Conservation (phyloP, 371 early-diverging fungal genomes). For the Basidiobolus meristosporus region DNA sequence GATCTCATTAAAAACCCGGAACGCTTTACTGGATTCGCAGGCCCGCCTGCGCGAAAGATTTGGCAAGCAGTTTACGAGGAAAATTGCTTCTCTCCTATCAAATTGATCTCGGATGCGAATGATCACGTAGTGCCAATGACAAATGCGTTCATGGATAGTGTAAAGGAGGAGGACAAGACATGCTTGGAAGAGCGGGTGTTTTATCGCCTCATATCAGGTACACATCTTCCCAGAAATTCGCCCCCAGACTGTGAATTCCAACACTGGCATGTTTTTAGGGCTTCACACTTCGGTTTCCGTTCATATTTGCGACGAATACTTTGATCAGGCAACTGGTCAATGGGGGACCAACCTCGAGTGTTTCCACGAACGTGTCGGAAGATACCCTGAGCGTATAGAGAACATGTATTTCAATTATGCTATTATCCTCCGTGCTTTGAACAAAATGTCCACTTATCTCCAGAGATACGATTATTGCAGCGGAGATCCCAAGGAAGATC, state of each 20-base stretch:
- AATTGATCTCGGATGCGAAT: conserved; percentile 1
- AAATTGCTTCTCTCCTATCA: conserved; percentile 54
- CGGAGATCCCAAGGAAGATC: conserved; percentile 24
- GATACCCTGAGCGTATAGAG: conserved; percentile 76
- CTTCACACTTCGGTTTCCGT: conserved; percentile 94
- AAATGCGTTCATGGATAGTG: no score
- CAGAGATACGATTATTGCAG: conserved; percentile 43
- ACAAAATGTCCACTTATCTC: conserved; percentile 65
- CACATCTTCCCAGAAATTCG: not conserved
- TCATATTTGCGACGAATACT: conserved; percentile 86
- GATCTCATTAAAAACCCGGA: conserved; percentile 85
- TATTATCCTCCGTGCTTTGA: conserved; percentile 60
- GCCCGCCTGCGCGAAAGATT: conserved; percentile 65
- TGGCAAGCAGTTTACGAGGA: conserved; percentile 92
- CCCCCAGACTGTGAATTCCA: not conserved
- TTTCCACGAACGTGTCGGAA: conserved; percentile 69
- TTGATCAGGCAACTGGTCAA: conserved; percentile 58
- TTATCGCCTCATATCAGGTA: conserved; percentile 72
- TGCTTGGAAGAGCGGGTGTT: conserved; percentile 86
- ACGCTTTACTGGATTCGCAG: conserved; percentile 90
- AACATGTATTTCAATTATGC: conserved; percentile 88
- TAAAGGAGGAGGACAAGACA: conserved; percentile 16
- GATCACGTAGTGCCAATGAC: no score
- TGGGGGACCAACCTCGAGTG: conserved; percentile 86
- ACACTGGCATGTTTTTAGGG: conserved; percentile 12